These are phyloP conservation scores for Cyclospora cayetanensis DNA, from an alignment of 169 alveolate genomes.

Conservation along the genomic window DNA sequence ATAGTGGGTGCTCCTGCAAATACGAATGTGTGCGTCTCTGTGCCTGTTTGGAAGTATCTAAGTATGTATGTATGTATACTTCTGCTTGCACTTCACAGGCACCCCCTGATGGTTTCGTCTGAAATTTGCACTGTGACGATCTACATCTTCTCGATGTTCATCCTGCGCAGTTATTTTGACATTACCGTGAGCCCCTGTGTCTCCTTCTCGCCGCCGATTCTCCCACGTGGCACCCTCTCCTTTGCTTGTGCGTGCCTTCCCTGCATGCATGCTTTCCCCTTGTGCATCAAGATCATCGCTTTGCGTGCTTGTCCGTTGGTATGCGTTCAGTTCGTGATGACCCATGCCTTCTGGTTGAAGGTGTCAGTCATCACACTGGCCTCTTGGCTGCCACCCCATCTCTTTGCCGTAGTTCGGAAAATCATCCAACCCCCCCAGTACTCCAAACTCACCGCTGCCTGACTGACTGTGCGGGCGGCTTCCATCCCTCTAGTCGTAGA, in stretches of 20 bases:
- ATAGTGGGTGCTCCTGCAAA: background rate
- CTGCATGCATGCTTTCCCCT: background rate
- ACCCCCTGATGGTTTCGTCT: conserved; percentile 84
- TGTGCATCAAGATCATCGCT: background rate
- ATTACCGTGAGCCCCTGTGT: background rate
- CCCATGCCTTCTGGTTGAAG: conserved; percentile 90
- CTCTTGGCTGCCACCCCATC: conserved; percentile 92
- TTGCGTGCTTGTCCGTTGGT: background rate
- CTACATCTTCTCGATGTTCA: conserved; percentile 87
- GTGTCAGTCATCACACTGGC: conserved; percentile 88
- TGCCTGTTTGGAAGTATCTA: background rate
- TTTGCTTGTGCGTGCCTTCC: background rate
- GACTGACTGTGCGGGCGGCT: too few relatives aligned
- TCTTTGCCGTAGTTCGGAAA: conserved; percentile 36
- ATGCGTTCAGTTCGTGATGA: conserved; percentile 78
- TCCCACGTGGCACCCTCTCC: background rate
- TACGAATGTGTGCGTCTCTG: background rate
- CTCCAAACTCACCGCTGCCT: conserved; percentile 37
- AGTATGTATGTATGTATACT: conserved; percentile 58
- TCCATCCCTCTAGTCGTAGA: too few relatives aligned
- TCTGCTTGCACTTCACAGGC: conserved; percentile 74
- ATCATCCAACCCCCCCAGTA: conserved; percentile 64
- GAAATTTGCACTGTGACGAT: conserved; percentile 84
- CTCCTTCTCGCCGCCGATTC: background rate
- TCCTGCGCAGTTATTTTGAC: conserved; percentile 92